Evolutionary conservation across 2,329 filamentous ascomycete genomes (phyloP).

Genomic region (Fusarium begoniae): DNA sequence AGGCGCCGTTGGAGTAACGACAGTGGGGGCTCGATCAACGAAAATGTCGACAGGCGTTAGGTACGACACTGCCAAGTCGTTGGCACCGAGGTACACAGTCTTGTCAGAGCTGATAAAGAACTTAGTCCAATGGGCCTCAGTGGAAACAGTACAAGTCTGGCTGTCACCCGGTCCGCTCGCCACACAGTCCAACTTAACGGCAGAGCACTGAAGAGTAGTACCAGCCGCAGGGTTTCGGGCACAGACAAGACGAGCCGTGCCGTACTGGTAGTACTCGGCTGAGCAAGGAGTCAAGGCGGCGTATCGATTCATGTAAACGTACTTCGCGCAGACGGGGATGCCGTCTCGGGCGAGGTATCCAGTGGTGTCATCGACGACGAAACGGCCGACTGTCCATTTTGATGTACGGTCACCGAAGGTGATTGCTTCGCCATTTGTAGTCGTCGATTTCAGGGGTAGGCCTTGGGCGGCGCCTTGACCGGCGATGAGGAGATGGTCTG

Average conservation of each 20-base stretch:
- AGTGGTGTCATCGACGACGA: neutral
- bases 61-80: neutral
- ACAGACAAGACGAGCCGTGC: neutral
- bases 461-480: neutral
- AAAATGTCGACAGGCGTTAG: fast-evolving
- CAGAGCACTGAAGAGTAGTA: neutral
- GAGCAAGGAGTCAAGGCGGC: neutral
- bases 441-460: neutral
- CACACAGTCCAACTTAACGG: neutral
- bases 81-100: neutral
- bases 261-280: neutral
- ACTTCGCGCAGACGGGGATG: neutral
- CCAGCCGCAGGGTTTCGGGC: neutral
- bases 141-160: neutral
- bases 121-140: neutral
- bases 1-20: neutral
- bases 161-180: neutral
- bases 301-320: fast-evolving
- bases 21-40: neutral
- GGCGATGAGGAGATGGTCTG: neutral
- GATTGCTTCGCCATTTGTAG: fast-evolving
- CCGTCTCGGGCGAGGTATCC: neutral
- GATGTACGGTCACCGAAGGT: neutral
- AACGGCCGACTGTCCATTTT: neutral
- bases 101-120: neutral